Percentiles rank a stretch among this genome's conserved stretches.
phyloP scores from a whole-genome alignment of 352 stramenopile species.

The Pythium oligandrum region DNA sequence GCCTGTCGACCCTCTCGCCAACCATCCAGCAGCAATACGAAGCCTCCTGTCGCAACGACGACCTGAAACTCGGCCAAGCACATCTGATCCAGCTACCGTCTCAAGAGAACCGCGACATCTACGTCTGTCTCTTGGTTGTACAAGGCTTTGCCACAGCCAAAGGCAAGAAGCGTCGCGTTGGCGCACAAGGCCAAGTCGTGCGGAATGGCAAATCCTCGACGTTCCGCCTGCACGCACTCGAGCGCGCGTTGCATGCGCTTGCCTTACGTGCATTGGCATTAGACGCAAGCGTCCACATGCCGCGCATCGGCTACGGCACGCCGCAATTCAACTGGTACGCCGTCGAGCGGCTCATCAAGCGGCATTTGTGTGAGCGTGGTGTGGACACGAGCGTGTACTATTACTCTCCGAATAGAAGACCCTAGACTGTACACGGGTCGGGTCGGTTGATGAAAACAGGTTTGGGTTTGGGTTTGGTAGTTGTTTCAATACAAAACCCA shows the following conservation, averaged over 20 bases:
- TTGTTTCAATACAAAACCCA: not conserved
- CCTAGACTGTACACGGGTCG: not conserved
- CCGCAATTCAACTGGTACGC: constrained; percentile 81
- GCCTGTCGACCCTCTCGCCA: constrained; percentile 44
- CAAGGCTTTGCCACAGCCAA: constrained; percentile 43
- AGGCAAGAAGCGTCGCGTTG: constrained; percentile 33
- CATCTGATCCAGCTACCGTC: constrained; percentile 49
- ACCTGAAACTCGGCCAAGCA: constrained; percentile 70
- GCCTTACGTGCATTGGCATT: constrained; percentile 28
- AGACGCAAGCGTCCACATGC: constrained; percentile 61
- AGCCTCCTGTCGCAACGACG: constrained; percentile 37
- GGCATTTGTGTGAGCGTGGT: constrained; percentile 47
- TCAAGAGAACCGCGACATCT: constrained; percentile 21
- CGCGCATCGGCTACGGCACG: constrained; percentile 71
- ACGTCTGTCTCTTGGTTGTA: constrained; percentile 68
- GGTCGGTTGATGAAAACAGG: not conserved
- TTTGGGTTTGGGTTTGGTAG: too few relatives aligned
- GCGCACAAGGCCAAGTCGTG: constrained; percentile 24
- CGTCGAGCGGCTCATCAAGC: constrained; percentile 67
- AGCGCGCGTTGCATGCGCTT: constrained; percentile 38
- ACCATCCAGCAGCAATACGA: constrained; percentile 62
- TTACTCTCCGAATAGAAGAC: constrained; percentile 25
- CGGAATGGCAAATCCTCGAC: constrained; percentile 55
- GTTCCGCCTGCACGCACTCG: constrained; percentile 61
- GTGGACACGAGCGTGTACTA: constrained; percentile 71